phyloP scores from a whole-genome alignment of 1,139 yeast species.

The Geotrichum carabidarum region DNA sequence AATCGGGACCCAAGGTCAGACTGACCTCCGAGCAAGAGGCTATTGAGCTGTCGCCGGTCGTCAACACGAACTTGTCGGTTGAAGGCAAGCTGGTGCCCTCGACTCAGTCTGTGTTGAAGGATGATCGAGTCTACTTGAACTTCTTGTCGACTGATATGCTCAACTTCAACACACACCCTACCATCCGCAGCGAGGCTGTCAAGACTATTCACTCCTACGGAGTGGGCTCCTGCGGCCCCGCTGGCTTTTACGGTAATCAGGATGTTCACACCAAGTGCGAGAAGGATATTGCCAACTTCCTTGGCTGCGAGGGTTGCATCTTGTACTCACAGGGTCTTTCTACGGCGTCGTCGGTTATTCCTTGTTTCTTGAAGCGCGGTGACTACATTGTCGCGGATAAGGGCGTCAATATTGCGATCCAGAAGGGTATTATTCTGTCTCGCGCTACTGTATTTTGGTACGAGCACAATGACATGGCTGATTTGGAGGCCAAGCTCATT shows the following conservation, averaged over 20 bases:
- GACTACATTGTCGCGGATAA: conserved; percentile 87
- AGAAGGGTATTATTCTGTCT: conserved; percentile 81
- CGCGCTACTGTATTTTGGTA: conserved; percentile 76
- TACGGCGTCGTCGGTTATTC: conserved; percentile 91
- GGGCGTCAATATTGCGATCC: conserved; percentile 69
- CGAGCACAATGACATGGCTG: conserved; percentile 83
- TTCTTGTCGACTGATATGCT: conserved; percentile 43
- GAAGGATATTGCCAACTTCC: conserved; percentile 64
- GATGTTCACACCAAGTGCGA: conserved; percentile 84
- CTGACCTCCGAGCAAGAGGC: conserved; percentile 26
- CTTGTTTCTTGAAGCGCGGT: conserved; percentile 93
- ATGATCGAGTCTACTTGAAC: conserved; percentile 30
- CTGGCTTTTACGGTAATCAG: conserved; percentile 94
- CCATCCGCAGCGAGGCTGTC: conserved; percentile 53
- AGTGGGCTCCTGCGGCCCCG: conserved; percentile 98
- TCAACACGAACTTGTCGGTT: conserved; percentile 3
- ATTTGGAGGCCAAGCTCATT: conserved; percentile 62
- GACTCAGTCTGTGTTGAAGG: conserved; percentile 20
- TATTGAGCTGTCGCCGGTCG: conserved; percentile 18
- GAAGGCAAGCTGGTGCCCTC: conserved; percentile 4
- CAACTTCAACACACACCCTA: conserved; percentile 55
- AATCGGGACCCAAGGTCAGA: conserved; percentile 49
- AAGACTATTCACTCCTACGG: conserved; percentile 65
- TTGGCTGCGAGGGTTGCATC: conserved; percentile 73
- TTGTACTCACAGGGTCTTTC: conserved; percentile 91